Evolutionary conservation across 2,329 filamentous ascomycete genomes (phyloP), one percentile per base, ranked within the genome.

Genomic region (Nemania sp.): DNA sequence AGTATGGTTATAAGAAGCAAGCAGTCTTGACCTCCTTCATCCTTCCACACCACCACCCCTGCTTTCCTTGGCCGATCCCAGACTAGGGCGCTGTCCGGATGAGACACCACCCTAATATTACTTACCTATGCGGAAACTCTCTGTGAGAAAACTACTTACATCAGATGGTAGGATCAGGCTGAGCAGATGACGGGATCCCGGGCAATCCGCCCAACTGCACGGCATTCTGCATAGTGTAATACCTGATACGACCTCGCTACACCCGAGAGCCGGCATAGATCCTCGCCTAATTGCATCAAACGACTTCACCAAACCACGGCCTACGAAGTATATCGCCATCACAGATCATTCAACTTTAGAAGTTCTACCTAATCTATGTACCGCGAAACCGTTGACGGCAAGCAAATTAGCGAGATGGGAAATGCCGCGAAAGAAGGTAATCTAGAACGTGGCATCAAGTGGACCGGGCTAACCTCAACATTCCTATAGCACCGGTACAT

Each of bases 1-100:
- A 57, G 51, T 28, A 33, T 7, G n/a, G 41, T 57, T 57, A 53
- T 48, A 48, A 45, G 48, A 47, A 37, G 9, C 4, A n/a, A 14
- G 17, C 43, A 20, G 30, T 26, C 33, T 36, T 36, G 20, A 49
- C n/a, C 14, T 31, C 40, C 8, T 39, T 19, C 20, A 20, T 40
- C 24, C 36, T 37, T 5, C 31, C 19, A 31, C 9, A 8, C 17
- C 15, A n/a, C 6, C 6, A 31, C 44, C 49, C 54, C 49, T 49
- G 47, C 34, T 33, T 37, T 19, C 34, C 11, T 34, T 24, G 45
- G n/a, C 46, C 43, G 50, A 54, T 45, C 54, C 54, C 37, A 33
- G n/a, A n/a, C n/a, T n/a, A n/a, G 34, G 20, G 37, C 48, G 19
- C 26, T 36, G 31, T 20, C 45, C 20, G 45, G 52, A 45, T 53